Evolutionary conservation across 2,329 filamentous ascomycete species (phyloP).

Genomic region (Tolypocladium ovalisporum): DNA sequence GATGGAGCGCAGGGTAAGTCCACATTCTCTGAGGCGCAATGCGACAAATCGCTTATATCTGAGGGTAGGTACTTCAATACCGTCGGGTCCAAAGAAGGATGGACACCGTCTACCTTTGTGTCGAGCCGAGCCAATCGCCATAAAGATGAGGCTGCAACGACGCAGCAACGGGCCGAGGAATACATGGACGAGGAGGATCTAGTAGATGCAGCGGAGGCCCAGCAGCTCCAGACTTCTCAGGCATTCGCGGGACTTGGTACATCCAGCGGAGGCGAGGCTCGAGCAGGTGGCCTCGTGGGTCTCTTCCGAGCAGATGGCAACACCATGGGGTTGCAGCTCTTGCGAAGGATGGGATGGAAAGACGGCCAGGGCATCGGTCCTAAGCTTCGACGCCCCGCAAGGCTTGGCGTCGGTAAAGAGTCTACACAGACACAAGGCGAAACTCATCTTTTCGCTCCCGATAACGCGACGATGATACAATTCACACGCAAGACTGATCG

Average conservation of each 20-base stretch:
- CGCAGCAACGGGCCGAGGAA: conserved; percentile 65
- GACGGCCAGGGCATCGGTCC: conserved; percentile 89
- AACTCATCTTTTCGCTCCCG: conserved; percentile 73
- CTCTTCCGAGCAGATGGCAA: conserved; percentile 64
- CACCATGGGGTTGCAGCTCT: conserved; percentile 74
- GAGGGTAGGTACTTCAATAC: conserved; percentile 80
- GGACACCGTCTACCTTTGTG: conserved; percentile 84
- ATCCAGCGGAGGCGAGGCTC: conserved; percentile 42
- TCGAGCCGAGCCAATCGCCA: conserved; percentile 75
- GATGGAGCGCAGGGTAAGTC: conserved; percentile 85
- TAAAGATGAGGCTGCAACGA: conserved; percentile 46
- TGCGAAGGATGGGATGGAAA: conserved; percentile 92
- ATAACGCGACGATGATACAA: conserved; percentile 60
- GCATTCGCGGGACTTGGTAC: conserved; percentile 68
- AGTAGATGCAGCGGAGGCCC: conserved; percentile 71
- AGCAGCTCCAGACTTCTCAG: conserved; percentile 60
- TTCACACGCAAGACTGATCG: conserved; percentile 56
- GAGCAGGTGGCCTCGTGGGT: conserved; percentile 50
- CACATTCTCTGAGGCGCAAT: not conserved
- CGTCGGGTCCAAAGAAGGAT: conserved; percentile 96
- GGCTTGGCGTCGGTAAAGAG: conserved; percentile 40
- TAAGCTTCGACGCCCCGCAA: conserved; percentile 65
- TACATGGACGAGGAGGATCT: conserved; percentile 98
- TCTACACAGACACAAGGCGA: conserved; percentile 27
- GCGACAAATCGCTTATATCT: not conserved